Percentiles rank a stretch among this genome's conserved stretches.
Conservation (phyloP, 352 stramenopile genomes). For the Globisporangium cederbergense region DNA sequence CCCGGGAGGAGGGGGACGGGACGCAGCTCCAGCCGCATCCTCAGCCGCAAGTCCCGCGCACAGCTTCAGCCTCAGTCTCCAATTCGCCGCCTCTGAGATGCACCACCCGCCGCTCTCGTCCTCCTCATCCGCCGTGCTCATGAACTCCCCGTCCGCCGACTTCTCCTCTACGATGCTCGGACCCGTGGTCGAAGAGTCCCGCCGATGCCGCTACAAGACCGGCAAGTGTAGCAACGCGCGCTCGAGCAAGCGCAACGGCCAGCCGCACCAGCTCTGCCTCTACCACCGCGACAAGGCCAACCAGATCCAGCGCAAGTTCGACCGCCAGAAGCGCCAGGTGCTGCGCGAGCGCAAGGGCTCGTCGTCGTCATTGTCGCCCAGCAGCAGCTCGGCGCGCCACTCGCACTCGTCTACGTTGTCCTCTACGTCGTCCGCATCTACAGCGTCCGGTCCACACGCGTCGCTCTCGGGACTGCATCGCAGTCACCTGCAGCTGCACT, state of each 20-base stretch:
- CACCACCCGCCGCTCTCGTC: constrained; percentile 13
- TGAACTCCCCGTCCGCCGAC: constrained; percentile 1
- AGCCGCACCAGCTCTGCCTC: constrained; percentile 83
- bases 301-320: constrained; percentile 88
- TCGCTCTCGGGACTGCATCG: constrained; percentile 4
- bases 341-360: constrained; percentile 41
- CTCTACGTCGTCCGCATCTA: constrained; percentile 22
- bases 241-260: constrained; percentile 82
- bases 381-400: background rate
- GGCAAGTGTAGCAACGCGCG: constrained; percentile 83
- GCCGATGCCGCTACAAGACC: constrained; percentile 80
- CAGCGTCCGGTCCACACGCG: constrained; percentile 8
- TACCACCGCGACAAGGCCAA: constrained; percentile 89
- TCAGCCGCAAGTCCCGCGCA: background rate
- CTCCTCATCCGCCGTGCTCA: constrained; percentile 1
- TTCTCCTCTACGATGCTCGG: background rate
- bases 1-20: background rate
- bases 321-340: constrained; percentile 83
- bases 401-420: constrained; percentile 24
- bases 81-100: constrained; percentile 15
- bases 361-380: background rate
- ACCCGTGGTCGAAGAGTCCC: constrained; percentile 13
- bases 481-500: constrained; percentile 15
- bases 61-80: constrained; percentile 14
- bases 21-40: background rate